Conservation (phyloP, 2,329 filamentous ascomycete genomes). For the Fusarium lyarnte region DNA sequence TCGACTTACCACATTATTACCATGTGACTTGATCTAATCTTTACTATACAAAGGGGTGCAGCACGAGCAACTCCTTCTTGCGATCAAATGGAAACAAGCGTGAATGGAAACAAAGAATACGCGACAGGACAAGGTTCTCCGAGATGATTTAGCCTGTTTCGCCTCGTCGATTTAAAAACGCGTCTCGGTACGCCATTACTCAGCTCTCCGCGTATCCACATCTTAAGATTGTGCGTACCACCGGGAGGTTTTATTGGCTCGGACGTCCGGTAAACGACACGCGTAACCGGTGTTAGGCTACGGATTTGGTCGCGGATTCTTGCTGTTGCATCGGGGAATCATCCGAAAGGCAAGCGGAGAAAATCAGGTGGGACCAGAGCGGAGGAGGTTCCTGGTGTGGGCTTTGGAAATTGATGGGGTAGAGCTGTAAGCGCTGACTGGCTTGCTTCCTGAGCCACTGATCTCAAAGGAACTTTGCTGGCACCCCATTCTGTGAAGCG, state of each 20-base stretch:
- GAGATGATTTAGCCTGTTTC: not conserved
- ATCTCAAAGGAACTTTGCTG: not conserved
- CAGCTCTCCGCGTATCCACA: not conserved
- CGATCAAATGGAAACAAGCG: not conserved
- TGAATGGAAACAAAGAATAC: not conserved
- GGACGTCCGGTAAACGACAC: not conserved
- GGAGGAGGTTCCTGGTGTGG: not conserved
- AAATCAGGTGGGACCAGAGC: not conserved
- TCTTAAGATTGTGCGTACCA: not conserved
- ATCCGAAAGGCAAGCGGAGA: not conserved
- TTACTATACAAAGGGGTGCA: not conserved
- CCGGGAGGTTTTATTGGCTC: not conserved
- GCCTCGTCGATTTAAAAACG: not conserved
- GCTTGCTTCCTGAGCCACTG: not conserved
- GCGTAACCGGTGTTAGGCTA: not conserved
- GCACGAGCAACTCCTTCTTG: not conserved
- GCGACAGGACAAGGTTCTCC: not conserved
- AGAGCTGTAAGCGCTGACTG: not conserved
- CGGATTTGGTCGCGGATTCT: too few relatives aligned
- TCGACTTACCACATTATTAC: not conserved
- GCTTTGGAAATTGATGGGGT: not conserved
- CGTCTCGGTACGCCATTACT: not conserved
- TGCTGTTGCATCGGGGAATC: not conserved
- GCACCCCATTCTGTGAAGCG: not conserved
- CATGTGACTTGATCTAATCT: not conserved